Evolutionary conservation across 2,329 filamentous ascomycete genomes (phyloP), one percentile per base, ranked within the genome.

Genomic region (Aspergillus alliaceus): DNA sequence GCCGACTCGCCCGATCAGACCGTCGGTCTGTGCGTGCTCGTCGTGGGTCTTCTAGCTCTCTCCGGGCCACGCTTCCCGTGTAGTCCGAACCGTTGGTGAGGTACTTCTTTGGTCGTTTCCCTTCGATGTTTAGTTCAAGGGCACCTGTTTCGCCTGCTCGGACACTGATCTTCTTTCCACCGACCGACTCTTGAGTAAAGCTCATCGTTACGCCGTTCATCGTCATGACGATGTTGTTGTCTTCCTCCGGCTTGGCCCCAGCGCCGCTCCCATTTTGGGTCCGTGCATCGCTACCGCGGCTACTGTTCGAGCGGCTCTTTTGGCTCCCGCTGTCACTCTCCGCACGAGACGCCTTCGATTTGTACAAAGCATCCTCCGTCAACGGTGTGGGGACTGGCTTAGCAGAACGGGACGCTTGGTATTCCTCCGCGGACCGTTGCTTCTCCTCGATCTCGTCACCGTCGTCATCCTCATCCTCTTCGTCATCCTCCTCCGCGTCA

Each of bases 181-280:
- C 70, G 24, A 76, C 64, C 25, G 69, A 66, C 51, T 74, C 70
- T 53, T 71, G 69, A 14, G 67, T 67, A 46, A 77, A 72, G 47
- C 67, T 73, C 60, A 77, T 75, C 29, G 70, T 75, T 37, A 77
- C 67, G 24, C 75, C 75, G 46, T 75, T 72, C 62, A 77, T 69
- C 15, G 65, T 70, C 62, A 77, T 73, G 48, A 70, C 70, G 60
- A 77, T 72, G 51, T 70, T 73, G 53, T 73, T 71, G 46, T 72
- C 67, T 12, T 75, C 74, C 22, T 73, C 72, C 12, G 62, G 59
- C 50, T 71, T 73, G 44, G 70, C 69, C 14, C 69, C 66, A 22
- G 65, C 66, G 22, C 66, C 69, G 55, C 74, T 72, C 25, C 67
- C 71, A 31, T 62, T 68, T 34, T 68, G 68, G n/a, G 70, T 74